phyloP scores from a whole-genome alignment of 2,329 filamentous ascomycete genomes.

The Achaetomium macrosporum region DNA sequence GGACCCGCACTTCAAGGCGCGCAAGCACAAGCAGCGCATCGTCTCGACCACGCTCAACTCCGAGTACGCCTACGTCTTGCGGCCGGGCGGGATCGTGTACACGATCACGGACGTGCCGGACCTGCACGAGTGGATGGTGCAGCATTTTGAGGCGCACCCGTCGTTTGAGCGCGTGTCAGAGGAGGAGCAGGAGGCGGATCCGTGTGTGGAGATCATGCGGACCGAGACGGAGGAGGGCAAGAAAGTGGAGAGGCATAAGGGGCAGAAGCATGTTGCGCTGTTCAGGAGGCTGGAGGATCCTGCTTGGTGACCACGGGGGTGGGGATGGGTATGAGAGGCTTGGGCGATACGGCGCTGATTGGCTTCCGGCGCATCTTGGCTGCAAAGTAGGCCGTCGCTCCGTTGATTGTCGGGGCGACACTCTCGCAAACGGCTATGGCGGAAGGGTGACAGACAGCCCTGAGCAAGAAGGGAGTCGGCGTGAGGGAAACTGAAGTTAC shows the following conservation, averaged over 20 bases:
- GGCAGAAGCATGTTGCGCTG: slow-evolving; percentile 84
- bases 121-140: slow-evolving; percentile 87
- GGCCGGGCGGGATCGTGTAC: slow-evolving; percentile 81
- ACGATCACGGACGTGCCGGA: slow-evolving; percentile 98
- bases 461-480: too few relatives aligned
- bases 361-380: too few relatives aligned
- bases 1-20: slow-evolving; percentile 94
- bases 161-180: slow-evolving; percentile 71
- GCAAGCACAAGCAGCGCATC: slow-evolving; percentile 96
- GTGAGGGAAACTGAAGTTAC: too few relatives aligned
- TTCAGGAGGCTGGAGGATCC: slow-evolving; percentile 79
- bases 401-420: too few relatives aligned
- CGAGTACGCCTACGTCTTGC: slow-evolving; percentile 85
- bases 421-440: too few relatives aligned
- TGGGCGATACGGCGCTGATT: too few relatives aligned
- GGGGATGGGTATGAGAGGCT: background rate
- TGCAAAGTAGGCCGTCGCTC: too few relatives aligned
- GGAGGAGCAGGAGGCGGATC: slow-evolving; percentile 61
- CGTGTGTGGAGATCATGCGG: slow-evolving; percentile 68
- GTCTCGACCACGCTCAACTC: slow-evolving; percentile 82
- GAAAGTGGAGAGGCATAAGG: slow-evolving; percentile 88
- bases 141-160: slow-evolving; percentile 71
- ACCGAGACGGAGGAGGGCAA: slow-evolving; percentile 93
- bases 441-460: too few relatives aligned
- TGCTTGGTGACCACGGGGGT: slow-evolving; percentile 10